Evolutionary conservation across 148 eudicot genomes (phyloP).

Genomic region (Camellia granthamiana): DNA sequence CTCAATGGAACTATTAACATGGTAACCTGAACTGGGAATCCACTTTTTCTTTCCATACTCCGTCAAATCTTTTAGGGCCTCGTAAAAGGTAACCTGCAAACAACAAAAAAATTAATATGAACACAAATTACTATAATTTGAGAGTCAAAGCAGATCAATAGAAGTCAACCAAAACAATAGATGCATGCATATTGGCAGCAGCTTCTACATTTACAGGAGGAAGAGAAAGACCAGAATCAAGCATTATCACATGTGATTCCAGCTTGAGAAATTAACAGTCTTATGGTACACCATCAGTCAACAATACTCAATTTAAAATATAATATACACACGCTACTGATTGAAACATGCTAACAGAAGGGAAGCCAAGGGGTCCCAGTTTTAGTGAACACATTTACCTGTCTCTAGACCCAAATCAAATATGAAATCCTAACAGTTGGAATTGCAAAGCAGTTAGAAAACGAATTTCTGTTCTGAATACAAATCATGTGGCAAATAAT

Average conservation of each 20-base stretch:
- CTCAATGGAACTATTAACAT: conserved; percentile 55
- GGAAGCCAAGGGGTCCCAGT: not conserved
- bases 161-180: conserved; percentile 5
- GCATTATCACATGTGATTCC: conserved; percentile 4
- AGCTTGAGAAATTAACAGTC: not conserved
- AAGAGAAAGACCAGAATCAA: not conserved
- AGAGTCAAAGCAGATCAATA: not conserved
- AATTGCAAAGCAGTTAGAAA: not conserved
- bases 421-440: not conserved
- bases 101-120: not conserved
- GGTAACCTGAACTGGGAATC: conserved; percentile 43
- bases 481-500: not conserved
- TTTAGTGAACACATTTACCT: not conserved
- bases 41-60: conserved; percentile 63
- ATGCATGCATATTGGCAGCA: not conserved
- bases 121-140: not conserved
- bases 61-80: conserved; percentile 64
- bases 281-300: not conserved
- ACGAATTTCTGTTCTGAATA: not conserved
- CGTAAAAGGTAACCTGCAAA: conserved; percentile 78
- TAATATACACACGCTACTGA: not conserved
- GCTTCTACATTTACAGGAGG: not conserved
- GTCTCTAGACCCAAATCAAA: conserved; percentile 1
- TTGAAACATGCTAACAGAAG: not conserved
- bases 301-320: not conserved